phyloP scores from a whole-genome alignment of 2,329 filamentous ascomycete genomes.

The Colletotrichum australisinense region DNA sequence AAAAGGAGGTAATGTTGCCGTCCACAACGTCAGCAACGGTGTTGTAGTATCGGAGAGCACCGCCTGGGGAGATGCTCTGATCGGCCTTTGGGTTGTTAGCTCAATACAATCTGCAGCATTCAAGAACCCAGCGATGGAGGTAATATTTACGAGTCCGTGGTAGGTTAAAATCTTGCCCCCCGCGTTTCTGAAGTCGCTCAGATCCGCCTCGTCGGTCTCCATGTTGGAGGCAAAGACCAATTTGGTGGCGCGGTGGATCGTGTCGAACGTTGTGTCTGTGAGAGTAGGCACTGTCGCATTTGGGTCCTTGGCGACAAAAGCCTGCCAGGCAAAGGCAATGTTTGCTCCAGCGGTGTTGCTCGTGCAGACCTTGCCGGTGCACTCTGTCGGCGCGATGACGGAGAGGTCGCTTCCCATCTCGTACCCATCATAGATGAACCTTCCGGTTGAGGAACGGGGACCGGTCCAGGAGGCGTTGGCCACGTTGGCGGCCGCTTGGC shows the following conservation, averaged over 20 bases:
- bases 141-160: slow-evolving; percentile 47
- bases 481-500: background rate
- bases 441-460: background rate
- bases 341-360: background rate
- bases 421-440: background rate
- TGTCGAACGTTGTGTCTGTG: background rate
- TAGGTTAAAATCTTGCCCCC: slow-evolving; percentile 51
- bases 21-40: slow-evolving; percentile 38
- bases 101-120: too few species aligned
- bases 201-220: slow-evolving; percentile 17
- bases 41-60: slow-evolving; percentile 42
- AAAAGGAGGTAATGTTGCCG: slow-evolving; percentile 38
- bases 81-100: slow-evolving; percentile 33
- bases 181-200: slow-evolving; percentile 49
- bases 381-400: background rate
- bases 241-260: background rate
- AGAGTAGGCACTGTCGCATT: background rate
- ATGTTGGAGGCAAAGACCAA: background rate
- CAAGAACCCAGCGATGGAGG: background rate
- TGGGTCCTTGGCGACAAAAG: background rate
- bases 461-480: background rate
- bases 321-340: background rate
- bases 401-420: slow-evolving; percentile 6
- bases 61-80: slow-evolving; percentile 27
- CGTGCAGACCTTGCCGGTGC: background rate